Evolutionary conservation across 306 rosid genomes (phyloP), one percentile per base, ranked within the genome.

Genomic region (Dalbergia cochinchinensis): DNA sequence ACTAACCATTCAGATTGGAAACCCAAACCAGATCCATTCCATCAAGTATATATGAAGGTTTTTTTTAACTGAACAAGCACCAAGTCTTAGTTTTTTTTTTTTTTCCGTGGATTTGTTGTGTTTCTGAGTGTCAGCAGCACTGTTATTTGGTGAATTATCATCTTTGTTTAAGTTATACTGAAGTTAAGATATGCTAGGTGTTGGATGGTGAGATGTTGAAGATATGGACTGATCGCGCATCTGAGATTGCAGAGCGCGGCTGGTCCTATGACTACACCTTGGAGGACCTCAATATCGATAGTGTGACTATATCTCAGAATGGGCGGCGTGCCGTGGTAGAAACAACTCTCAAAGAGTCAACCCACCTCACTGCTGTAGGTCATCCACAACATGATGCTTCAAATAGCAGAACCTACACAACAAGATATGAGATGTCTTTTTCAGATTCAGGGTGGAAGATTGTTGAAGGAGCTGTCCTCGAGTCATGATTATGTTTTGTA

Each of bases 161-260:
- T 80, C 62, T 68, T 51, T 76, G 15, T 60, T 16, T 70, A 73
- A 66, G 55, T 61, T 75, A 62, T 65, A 7, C 82, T 83, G 76
- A 83, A 65, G 50, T 61, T 76, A 58, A 58, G 67, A 42, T 22
- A 41, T 85, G 80, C 10, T 81, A 95, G 99, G 91, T 89, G 79
- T 85, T 95, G 94, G 99, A 93, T 4, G 96, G 98, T 71, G 92
- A 88, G 87, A 95, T 95, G 99, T 84, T 95, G 93, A 91, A 91
- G 89, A 84, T 91, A 77, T 95, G 99, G 99, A 88, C 87, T 3
- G 96, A 93, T 78, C 98, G 99, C 1, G 99, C 98, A 4, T 83
- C 85, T 39, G 96, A 95, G 85, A 90, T 95, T 78, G 92, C 94
- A 44, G 90, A 90, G 83, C 94, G 92, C 9, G 91, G 93, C 69